phyloP scores from a whole-genome alignment of 306 rosid genomes.

The Crotalaria pallida region DNA sequence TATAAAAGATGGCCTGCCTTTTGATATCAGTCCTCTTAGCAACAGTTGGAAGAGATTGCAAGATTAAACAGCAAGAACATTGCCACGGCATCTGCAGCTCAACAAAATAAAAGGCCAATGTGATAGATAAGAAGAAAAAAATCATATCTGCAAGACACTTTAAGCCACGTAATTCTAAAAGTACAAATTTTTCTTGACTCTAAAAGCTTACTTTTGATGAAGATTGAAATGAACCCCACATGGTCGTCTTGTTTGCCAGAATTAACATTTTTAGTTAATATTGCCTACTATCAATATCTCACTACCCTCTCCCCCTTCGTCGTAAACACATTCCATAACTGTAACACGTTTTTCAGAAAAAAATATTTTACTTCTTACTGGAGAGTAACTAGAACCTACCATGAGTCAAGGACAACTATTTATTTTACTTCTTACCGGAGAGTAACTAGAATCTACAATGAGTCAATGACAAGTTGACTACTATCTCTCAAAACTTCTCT shows the following conservation, averaged over 20 bases:
- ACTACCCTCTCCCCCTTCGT: neutral
- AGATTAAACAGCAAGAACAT: slow-evolving; percentile 46
- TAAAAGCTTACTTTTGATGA: slow-evolving; percentile 7
- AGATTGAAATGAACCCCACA: neutral
- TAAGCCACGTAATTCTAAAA: neutral
- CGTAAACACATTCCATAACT: neutral
- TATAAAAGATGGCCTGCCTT: slow-evolving; percentile 54
- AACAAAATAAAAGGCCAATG: slow-evolving; percentile 6
- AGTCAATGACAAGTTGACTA: no score
- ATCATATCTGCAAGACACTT: slow-evolving; percentile 3
- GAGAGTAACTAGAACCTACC: neutral
- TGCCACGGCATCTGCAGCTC: slow-evolving; percentile 36
- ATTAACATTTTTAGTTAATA: neutral
- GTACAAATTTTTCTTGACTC: no score
- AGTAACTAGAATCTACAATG: neutral
- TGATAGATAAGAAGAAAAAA: slow-evolving; percentile 3
- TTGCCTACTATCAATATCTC: neutral
- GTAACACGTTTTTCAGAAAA: neutral
- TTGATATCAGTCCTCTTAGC: slow-evolving; percentile 43
- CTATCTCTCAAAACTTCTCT: neutral
- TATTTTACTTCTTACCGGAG: neutral
- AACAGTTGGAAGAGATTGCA: slow-evolving; percentile 30
- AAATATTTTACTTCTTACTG: neutral
- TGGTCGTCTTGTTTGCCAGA: neutral
- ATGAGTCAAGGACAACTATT: no score